Percentiles rank a stretch among this genome's conserved stretches.
Conservation (phyloP, 1,284 basidiomycete species). For the Austroboletus novae-zelandiae region DNA sequence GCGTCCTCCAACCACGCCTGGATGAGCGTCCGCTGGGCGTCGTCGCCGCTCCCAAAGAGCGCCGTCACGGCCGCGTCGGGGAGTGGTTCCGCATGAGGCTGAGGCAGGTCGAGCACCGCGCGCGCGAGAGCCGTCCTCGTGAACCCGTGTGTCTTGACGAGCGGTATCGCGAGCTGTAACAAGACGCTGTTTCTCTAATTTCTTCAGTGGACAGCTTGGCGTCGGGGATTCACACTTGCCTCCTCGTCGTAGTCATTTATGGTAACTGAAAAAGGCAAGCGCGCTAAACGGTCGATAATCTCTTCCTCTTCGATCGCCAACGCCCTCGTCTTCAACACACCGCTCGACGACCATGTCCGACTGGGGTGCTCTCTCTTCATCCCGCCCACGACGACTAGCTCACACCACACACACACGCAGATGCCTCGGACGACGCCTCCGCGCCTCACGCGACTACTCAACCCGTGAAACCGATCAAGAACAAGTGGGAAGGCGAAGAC, state of each 20-base stretch:
- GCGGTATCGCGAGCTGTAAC: conserved; percentile 58
- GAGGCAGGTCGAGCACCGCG: conserved; percentile 55
- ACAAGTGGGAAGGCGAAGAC: conserved; percentile 87
- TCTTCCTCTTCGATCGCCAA: too few relatives aligned
- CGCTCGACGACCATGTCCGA: conserved; percentile 37
- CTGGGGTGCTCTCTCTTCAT: conserved; percentile 37
- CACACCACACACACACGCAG: conserved; percentile 35
- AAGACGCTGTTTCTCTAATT: conserved; percentile 36
- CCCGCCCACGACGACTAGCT: conserved; percentile 9
- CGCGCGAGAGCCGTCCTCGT: conserved; percentile 65
- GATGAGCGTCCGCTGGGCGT: conserved; percentile 62
- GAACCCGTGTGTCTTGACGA: conserved; percentile 67
- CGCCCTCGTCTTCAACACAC: neutral
- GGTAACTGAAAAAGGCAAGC: conserved; percentile 1
- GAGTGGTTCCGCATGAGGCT: conserved; percentile 55
- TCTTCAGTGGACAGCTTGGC: neutral
- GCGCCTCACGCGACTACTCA: conserved; percentile 38
- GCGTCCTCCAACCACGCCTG: conserved; percentile 70
- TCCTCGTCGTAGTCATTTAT: conserved; percentile 13
- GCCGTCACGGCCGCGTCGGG: conserved; percentile 67
- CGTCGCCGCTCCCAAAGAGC: conserved; percentile 69
- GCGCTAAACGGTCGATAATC: too few relatives aligned
- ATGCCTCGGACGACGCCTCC: conserved; percentile 50
- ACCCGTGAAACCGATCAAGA: conserved; percentile 47
- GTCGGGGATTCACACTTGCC: conserved; percentile 13